These are phyloP conservation scores for Cinchona pubescens DNA, from an alignment of 257 asterid species.

Conservation along the genomic window DNA sequence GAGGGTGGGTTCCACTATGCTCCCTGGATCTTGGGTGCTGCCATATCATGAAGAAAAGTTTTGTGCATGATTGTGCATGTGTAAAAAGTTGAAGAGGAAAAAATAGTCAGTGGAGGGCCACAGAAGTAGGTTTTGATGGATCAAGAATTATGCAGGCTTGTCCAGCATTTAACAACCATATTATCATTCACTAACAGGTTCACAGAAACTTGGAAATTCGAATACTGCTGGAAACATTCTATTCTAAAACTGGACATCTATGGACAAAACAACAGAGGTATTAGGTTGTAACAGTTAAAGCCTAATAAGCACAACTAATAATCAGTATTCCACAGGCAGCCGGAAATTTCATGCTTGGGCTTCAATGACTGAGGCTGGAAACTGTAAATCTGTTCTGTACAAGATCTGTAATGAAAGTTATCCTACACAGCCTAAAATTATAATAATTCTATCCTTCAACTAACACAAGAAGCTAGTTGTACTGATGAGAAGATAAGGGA, in stretches of 20 bases:
- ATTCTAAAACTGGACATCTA: not conserved
- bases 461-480: no score
- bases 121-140: not conserved
- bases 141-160: not conserved
- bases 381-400: no score
- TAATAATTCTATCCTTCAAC: no score
- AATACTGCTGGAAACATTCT: not conserved
- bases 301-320: no score
- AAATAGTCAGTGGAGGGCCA: not conserved
- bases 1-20: not conserved
- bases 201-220: not conserved
- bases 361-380: no score
- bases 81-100: not conserved
- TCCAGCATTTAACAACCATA: not conserved
- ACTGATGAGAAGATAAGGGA: no score
- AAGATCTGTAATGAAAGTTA: no score
- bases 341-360: no score
- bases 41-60: not conserved
- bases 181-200: not conserved
- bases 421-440: no score
- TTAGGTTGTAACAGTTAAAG: not conserved
- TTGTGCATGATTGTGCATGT: not conserved
- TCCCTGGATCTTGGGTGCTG: not conserved
- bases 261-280: not conserved
- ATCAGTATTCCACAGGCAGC: no score